Evolutionary conservation across 73 alveolate genomes (phyloP), one percentile per base, ranked within the genome.

Genomic region (Tetrahymena borealis): DNA sequence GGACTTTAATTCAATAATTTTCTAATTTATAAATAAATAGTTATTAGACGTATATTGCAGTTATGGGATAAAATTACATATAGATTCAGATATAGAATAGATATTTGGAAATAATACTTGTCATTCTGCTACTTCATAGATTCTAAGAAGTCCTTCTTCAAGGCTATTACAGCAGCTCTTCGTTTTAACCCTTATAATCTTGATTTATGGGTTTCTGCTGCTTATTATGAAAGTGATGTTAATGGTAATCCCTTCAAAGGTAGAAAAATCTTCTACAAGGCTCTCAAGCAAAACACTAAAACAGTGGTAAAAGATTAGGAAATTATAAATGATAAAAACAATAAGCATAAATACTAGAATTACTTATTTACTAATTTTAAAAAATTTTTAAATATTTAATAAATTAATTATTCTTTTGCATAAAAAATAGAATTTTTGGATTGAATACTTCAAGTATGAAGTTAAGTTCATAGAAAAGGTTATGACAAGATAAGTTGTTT

Each of bases 1-100:
- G 43, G 12, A 39, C 16, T 12, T 9, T 39, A 39, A 9, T 39
- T 39, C 7, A 9, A 9, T 7, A 39, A 39, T 9, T 39, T 9
- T 9, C 12, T 9, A 9, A 9, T 9, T 60, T 60, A 8, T 20
- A 24, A 13, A 2, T 20, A 4, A 60, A 60, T 60, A 60, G 85
- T 93, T 85, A 92, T 93, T 16, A 93, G 91, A 93, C 90, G 95
- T 33, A 93, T 93, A 20, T 37, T 93, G 16, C 37, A 93, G 24
- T 78, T 93, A 20, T 93, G 95, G 95, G 95, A 93, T 90, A 93
- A 92, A 90, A 93, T 93, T 7, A 93, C 91, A 92, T 79, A 93
- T 93, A 93, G 36, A 90, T 93, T 39, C 33, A 79, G 95, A 28
- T 93, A 93, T 77, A 78, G 91, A 78, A 40, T 93, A n/a, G 95